Evolutionary conservation across 2,329 filamentous ascomycete genomes (phyloP).

Genomic region (Aspergillus arachidicola): DNA sequence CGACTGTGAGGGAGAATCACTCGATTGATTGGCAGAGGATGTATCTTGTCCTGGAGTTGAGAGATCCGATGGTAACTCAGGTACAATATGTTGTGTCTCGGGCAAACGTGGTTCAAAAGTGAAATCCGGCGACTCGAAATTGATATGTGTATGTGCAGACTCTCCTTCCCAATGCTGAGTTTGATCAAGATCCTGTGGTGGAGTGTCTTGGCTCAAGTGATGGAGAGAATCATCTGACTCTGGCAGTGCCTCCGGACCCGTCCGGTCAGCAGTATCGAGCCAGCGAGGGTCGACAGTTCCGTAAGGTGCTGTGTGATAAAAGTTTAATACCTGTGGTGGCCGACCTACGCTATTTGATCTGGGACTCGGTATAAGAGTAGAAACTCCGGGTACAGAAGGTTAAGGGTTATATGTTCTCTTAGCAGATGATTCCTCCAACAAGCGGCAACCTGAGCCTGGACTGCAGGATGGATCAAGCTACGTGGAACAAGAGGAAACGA

Average conservation of each 20-base stretch:
- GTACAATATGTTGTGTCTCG: neutral
- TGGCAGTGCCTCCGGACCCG: neutral
- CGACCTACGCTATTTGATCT: conserved; percentile 3
- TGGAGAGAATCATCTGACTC: conserved; percentile 1
- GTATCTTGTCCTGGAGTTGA: neutral
- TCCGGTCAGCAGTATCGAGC: neutral
- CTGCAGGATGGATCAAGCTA: neutral
- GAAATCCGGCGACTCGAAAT: neutral
- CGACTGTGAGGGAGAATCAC: neutral
- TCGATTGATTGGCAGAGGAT: neutral
- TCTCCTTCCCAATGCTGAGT: neutral
- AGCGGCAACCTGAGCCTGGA: neutral
- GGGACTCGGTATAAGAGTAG: neutral
- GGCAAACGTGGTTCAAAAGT: neutral
- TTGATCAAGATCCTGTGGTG: neutral
- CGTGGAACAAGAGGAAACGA: neutral
- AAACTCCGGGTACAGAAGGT: neutral
- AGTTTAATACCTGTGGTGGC: neutral
- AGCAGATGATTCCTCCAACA: neutral
- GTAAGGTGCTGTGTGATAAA: neutral
- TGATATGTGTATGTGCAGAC: neutral
- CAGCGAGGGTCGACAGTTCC: neutral
- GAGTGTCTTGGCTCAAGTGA: neutral
- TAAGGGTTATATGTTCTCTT: neutral
- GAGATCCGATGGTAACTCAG: neutral